Conservation (phyloP, 2,329 filamentous ascomycete species). For the Tricladium varicosporioides region DNA sequence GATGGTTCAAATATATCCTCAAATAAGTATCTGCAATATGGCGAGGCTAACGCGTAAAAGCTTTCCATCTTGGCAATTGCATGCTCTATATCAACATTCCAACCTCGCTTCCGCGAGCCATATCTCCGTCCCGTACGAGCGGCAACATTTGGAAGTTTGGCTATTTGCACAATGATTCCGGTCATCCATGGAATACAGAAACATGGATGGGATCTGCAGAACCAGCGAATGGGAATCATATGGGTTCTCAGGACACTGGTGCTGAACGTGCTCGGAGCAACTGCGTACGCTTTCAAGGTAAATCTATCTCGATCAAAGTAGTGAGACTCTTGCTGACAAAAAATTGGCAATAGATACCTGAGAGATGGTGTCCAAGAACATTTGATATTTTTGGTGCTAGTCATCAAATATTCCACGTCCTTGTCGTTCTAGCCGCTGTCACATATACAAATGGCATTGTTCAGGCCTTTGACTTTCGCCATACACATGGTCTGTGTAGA, state of each 20-base stretch:
- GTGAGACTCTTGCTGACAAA: conserved; percentile 1
- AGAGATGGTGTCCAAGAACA: conserved; percentile 40
- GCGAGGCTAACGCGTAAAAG: not conserved
- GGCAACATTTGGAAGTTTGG: conserved; percentile 41
- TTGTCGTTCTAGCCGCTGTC: conserved; percentile 43
- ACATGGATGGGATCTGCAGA: conserved; percentile 36
- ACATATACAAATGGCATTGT: conserved; percentile 38
- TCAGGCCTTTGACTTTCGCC: conserved; percentile 35
- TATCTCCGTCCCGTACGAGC: conserved; percentile 40
- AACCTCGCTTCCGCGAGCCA: conserved; percentile 38
- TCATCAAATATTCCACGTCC: conserved; percentile 49
- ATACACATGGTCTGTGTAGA: not conserved
- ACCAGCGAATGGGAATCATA: conserved; percentile 39
- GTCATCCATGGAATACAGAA: conserved; percentile 38
- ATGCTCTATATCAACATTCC: conserved; percentile 40
- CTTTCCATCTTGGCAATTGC: conserved; percentile 34
- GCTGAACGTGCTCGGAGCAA: conserved; percentile 39
- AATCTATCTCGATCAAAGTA: not conserved
- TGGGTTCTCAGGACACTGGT: conserved; percentile 40
- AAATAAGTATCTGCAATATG: no score
- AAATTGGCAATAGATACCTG: conserved; percentile 38
- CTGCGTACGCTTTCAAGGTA: conserved; percentile 38
- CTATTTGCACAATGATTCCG: conserved; percentile 40
- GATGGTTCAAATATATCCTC: conserved; percentile 8
- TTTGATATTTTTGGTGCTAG: conserved; percentile 48